Percentiles rank a stretch among this genome's conserved stretches.
Conservation (phyloP, 2,329 filamentous ascomycete genomes). For the Colletotrichum abscissum region DNA sequence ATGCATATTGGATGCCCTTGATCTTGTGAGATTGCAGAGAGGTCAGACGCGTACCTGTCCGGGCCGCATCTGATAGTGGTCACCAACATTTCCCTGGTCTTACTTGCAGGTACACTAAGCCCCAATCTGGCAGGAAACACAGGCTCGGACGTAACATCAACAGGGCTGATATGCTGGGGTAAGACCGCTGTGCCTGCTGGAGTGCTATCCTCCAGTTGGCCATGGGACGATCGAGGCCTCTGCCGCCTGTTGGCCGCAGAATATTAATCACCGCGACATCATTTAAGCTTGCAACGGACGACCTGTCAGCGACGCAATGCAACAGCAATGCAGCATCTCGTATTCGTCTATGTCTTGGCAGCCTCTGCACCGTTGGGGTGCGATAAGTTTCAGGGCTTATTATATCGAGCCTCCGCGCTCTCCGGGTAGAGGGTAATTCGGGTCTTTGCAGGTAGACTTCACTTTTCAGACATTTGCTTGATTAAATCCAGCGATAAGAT, state of each 20-base stretch:
- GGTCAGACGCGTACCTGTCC: background rate
- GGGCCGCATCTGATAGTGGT: background rate
- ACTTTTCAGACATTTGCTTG: background rate
- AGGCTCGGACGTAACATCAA: constrained; percentile 6
- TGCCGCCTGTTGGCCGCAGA: constrained; percentile 1
- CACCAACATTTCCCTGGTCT: background rate
- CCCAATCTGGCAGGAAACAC: constrained; percentile 15
- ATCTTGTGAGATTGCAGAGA: background rate
- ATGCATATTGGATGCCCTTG: background rate
- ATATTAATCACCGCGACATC: background rate
- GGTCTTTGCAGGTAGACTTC: background rate
- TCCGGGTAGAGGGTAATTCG: no score
- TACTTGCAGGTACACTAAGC: constrained; percentile 13
- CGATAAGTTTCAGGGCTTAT: background rate
- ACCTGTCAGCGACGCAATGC: constrained; percentile 11
- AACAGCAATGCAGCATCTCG: constrained; percentile 20
- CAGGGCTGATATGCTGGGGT: constrained; percentile 14
- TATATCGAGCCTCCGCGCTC: constrained; percentile 1
- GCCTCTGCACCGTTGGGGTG: background rate
- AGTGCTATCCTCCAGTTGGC: background rate
- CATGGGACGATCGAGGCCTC: background rate
- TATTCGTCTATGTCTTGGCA: constrained; percentile 32
- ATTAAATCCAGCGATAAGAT: background rate
- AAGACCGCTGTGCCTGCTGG: background rate
- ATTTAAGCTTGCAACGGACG: background rate